A percentile compares a stretch with the other conserved stretches of the same genome.
Conservation (phyloP, 176 grass and related monocot genomes). For the Rhipidocladum racemiflorum region DNA sequence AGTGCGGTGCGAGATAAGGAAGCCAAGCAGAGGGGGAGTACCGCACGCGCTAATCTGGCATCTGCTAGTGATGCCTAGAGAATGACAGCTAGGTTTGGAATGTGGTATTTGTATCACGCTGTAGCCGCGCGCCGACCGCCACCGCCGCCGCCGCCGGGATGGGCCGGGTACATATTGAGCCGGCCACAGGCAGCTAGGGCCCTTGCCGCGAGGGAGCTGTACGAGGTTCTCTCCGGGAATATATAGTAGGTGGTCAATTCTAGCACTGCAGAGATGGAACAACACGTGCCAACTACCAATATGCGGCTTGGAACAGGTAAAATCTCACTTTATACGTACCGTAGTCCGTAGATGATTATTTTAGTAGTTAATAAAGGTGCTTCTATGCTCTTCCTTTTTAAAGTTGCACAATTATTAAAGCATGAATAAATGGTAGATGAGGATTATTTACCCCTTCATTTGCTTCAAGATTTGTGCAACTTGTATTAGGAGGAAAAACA, state of each 20-base stretch:
- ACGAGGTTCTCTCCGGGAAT: slow-evolving; percentile 23
- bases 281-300: not conserved
- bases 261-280: not conserved
- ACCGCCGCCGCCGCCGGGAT: not conserved
- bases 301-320: not conserved
- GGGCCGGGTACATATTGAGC: not conserved
- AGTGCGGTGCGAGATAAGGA: slow-evolving; percentile 4
- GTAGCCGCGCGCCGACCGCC: too few species aligned
- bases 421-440: too few species aligned
- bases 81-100: slow-evolving; percentile 10
- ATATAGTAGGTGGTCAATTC: not conserved
- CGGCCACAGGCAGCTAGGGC: not conserved
- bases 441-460: too few species aligned
- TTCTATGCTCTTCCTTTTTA: too few species aligned
- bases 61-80: slow-evolving; percentile 18
- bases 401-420: too few species aligned
- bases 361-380: not conserved
- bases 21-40: not conserved
- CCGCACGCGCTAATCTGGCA: not conserved
- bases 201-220: not conserved
- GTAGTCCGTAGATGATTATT: not conserved
- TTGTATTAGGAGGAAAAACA: too few species aligned
- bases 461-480: too few species aligned
- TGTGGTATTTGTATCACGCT: not conserved
- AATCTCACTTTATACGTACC: not conserved